phyloP scores from a whole-genome alignment of 805 yeast genomes.

The Suhomyces faveliae region DNA sequence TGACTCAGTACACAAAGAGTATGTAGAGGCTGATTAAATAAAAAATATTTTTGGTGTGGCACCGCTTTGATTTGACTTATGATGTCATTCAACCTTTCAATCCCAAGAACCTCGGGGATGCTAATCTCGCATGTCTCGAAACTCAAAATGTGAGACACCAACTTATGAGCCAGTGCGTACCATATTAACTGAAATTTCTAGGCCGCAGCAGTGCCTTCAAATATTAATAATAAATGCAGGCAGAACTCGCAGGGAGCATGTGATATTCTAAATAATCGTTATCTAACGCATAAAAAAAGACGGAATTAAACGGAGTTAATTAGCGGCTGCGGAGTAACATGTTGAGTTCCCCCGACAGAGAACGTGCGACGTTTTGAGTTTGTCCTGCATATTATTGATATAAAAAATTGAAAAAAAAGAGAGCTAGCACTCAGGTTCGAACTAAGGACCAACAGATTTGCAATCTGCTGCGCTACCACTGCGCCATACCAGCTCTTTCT shows the following conservation, averaged over 20 bases:
- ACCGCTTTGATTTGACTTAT: background rate
- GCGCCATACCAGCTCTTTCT: constrained; percentile 72
- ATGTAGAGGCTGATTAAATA: background rate
- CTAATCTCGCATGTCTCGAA: background rate
- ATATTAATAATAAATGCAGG: too few relatives aligned
- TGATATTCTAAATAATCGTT: too few relatives aligned
- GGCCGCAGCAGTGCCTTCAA: background rate
- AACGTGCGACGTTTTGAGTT: too few relatives aligned
- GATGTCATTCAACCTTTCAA: background rate
- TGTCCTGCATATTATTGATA: too few relatives aligned
- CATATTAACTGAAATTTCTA: background rate
- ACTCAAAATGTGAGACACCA: background rate
- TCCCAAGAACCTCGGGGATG: background rate
- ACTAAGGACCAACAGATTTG: constrained; percentile 98
- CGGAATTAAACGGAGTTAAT: background rate
- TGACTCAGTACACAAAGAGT: too few relatives aligned
- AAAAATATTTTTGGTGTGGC: background rate
- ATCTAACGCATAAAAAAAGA: too few relatives aligned
- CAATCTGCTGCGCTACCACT: constrained; percentile 99
- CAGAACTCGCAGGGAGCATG: too few relatives aligned
- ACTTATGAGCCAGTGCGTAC: background rate
- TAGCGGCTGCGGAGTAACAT: background rate
- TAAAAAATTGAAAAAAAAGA: too few relatives aligned
- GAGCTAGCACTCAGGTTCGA: constrained; percentile 90
- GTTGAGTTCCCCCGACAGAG: too few relatives aligned